Percentiles rank a stretch among this genome's conserved stretches.
Conservation (phyloP, 129 eudicot species). For the Ambrosia trifida region DNA sequence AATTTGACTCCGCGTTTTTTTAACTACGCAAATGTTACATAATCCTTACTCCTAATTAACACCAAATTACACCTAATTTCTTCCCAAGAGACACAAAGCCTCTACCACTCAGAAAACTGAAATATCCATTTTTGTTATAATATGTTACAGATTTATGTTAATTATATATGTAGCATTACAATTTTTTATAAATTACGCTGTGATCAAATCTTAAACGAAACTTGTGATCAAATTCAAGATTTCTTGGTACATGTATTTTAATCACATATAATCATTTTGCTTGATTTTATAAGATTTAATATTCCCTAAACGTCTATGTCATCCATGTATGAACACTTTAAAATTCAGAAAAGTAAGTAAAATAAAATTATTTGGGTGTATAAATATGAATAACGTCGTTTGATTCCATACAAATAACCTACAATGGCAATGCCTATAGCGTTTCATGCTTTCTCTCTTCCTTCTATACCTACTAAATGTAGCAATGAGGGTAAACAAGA, state of each 20-base stretch:
- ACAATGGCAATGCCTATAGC: constrained; percentile 4
- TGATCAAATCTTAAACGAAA: neutral
- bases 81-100: too few relatives aligned
- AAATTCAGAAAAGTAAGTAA: neutral
- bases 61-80: too few relatives aligned
- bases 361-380: neutral
- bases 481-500: neutral
- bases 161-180: too few relatives aligned
- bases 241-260: neutral
- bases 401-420: neutral
- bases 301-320: neutral
- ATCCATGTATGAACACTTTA: neutral
- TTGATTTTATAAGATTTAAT: neutral
- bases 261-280: neutral
- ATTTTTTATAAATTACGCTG: too few relatives aligned
- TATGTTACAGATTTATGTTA: neutral
- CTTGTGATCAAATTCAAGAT: neutral
- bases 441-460: neutral
- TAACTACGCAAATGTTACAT: too few relatives aligned
- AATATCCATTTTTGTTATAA: too few relatives aligned
- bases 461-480: neutral
- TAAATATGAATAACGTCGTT: neutral
- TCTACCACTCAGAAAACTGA: too few relatives aligned
- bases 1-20: neutral
- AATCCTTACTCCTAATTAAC: too few relatives aligned